Base-by-base conservation (phyloP, 2,329 filamentous ascomycete species). In the Trichophyton equinum region DNA sequence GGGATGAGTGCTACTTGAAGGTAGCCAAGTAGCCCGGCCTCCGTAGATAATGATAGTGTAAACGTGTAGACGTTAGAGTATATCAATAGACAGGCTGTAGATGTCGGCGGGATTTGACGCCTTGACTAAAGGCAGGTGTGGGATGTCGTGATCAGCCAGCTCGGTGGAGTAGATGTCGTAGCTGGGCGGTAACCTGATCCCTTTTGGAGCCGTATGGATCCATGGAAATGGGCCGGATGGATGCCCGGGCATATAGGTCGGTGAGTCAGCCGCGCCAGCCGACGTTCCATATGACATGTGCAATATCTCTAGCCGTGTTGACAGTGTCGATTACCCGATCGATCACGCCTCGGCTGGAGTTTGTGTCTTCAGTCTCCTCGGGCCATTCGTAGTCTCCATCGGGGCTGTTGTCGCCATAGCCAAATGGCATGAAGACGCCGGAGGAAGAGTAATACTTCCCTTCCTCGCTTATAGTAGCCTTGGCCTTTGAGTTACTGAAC, bases 401-500 rank as follows among this genome's bases (percentile, higher is more conserved):
- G 18, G 51, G 18, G 15, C 27, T 55, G 2, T 56, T 30, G 8
- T 58, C 60, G 7, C 57, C 62, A 47, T 63, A 62, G 6, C 56
- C 60, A 46, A 60, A 63, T 7, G 64, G 61, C 25, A 61, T 46
- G 57, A 64, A 62, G 25, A 61, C 60, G 11, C 60, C 62, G 13
- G 61, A 61, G 2, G 63, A 64, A 5, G 60, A 63, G 22, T 58
- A 30, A 46, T 60, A 61, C 9, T 36, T 55, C 36, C 44, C 42
- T 33, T 59, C 47, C n/a, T 55, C 56, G 18, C 11, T 62, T 9
- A 20, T 57, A 55, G 3, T 15, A 18, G 51, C 15, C 20, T 42
- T 25, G 36, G 22, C 55, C 51, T 58, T 56, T 55, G 56, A 38
- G 22, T 87, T 60, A 5, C 33, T 13, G 42, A 58, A 60, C 59